These are phyloP conservation scores for Terfezia boudieri DNA, from an alignment of 495 filamentous ascomycete genomes.

Conservation along the genomic window DNA sequence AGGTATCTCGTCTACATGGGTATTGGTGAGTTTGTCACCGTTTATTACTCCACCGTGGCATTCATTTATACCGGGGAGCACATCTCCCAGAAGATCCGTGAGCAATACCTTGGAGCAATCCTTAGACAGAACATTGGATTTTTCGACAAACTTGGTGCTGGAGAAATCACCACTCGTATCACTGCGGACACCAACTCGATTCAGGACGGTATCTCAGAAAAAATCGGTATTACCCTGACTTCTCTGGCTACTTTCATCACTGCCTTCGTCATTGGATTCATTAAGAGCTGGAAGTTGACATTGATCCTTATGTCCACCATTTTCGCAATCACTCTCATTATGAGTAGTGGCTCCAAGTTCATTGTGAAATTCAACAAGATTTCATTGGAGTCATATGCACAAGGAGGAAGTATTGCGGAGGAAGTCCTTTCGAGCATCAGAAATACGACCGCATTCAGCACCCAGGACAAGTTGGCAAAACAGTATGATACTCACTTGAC, in stretches of 20 bases:
- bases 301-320: slow-evolving; percentile 62
- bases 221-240: slow-evolving; percentile 51
- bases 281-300: slow-evolving; percentile 68
- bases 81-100: slow-evolving; percentile 60
- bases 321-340: slow-evolving; percentile 45
- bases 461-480: slow-evolving; percentile 64
- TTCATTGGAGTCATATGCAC: slow-evolving; percentile 53
- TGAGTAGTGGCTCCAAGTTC: slow-evolving; percentile 48
- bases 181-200: slow-evolving; percentile 77
- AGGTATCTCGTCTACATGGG: slow-evolving; percentile 75
- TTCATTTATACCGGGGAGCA: slow-evolving; percentile 93
- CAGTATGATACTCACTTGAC: slow-evolving; percentile 59
- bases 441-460: slow-evolving; percentile 82
- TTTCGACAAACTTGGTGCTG: slow-evolving; percentile 77
- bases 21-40: slow-evolving; percentile 58
- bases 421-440: slow-evolving; percentile 87
- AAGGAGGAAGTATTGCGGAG: slow-evolving; percentile 74
- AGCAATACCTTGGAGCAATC: slow-evolving; percentile 62
- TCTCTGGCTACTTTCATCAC: slow-evolving; percentile 60
- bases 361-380: slow-evolving; percentile 61
- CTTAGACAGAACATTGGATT: slow-evolving; percentile 80
- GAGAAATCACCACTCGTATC: slow-evolving; percentile 82
- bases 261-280: slow-evolving; percentile 71
- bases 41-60: slow-evolving; percentile 63
- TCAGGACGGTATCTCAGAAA: slow-evolving; percentile 75